Base-by-base conservation (phyloP, 2,329 filamentous ascomycete species). In the Volutella citrinella region DNA sequence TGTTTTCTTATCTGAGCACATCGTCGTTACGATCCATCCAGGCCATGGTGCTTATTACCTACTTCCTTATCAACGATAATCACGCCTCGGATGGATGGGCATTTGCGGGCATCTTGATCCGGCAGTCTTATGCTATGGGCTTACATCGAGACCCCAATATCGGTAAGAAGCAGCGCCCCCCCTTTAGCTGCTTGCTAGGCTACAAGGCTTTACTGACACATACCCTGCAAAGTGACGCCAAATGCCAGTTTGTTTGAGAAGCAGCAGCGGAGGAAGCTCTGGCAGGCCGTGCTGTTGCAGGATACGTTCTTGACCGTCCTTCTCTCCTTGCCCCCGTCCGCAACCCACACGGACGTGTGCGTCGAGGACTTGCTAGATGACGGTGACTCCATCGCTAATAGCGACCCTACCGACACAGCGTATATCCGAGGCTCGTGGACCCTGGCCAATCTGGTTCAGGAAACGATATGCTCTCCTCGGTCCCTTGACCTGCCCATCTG, bases 61-160 rank as follows among this genome's bases (percentile, higher is more conserved):
- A 90, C 54, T 91, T 91, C 49, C 68, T 91, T 21, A 89, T 90
- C 66, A 91, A 91, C 51, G 85, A 91, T 58, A 89, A 89, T 50
- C 85, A 90, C 50, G 84, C 84, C 5, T 86, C 82, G 0, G 86
- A 91, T 55, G 86, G 85, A 2, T 91, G 85, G 80, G 82, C 84
- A 0, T 91, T 89, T 66, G 83, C 82, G 0, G 86, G 86, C 6
- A 82, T 91, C 17, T 60, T 88, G 15, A 80, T 87, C 45, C 74
- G 85, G 17, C 86, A 91, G 59, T 79, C 85, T 0, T 90, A 89
- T 50, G 86, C 86, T 16, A 85, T 91, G 80, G 84, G 86, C 1
- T 60, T 91, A 10, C 84, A 91, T 55, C 78, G 86, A 12, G 84
- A 90, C 51, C 86, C 86, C 1, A 85, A 88, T 38, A 80, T 87